Base-by-base conservation (phyloP, 139 green algal species). In the Micractinium sp. region DNA sequence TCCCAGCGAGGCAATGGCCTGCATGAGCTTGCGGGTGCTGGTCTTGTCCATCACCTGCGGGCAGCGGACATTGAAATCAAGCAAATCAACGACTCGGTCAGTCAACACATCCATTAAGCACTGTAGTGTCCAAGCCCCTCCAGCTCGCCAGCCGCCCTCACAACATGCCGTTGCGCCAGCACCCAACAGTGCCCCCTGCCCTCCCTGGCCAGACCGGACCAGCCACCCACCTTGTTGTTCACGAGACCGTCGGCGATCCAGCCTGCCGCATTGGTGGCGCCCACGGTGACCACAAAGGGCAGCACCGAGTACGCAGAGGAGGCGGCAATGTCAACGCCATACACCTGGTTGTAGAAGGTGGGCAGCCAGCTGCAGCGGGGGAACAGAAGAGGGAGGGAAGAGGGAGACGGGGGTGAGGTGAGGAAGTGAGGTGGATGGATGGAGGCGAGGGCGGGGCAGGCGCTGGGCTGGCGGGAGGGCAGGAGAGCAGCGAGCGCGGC, bases 11-110 rank as follows among this genome's bases (percentile, higher is more conserved):
- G 93, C 94, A 23, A 95, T 73, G 38, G 47, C 82, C 88, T 97
- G 95, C 92, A 97, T 92, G 67, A 97, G 86, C 89, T 97, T 97
- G 82, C 96, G 93, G 0, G 96, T 97, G 29, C 61, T 47, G 19
- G 92, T 95, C 60, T 91, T 92, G 75, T 53, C 90, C 66, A 97
- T 76, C 84, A 27, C 78, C 75, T 85, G 81, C n/a, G n/a, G n/a
- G n/a, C n/a, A n/a, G n/a, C n/a, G n/a, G n/a, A n/a, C n/a, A n/a
- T n/a, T n/a, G n/a, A n/a, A n/a, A n/a, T n/a, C n/a, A n/a, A n/a
- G n/a, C n/a, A n/a, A n/a, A n/a, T n/a, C n/a, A n/a, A n/a, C n/a
- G n/a, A n/a, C n/a, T n/a, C n/a, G n/a, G n/a, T n/a, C n/a, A n/a
- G n/a, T n/a, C n/a, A n/a, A n/a, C n/a, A n/a, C n/a, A n/a, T n/a